Percentiles rank a stretch among this genome's conserved stretches.
These are phyloP conservation scores for Elaphomyces granulatus DNA, from an alignment of 495 filamentous ascomycete genomes.

Conservation along the genomic window DNA sequence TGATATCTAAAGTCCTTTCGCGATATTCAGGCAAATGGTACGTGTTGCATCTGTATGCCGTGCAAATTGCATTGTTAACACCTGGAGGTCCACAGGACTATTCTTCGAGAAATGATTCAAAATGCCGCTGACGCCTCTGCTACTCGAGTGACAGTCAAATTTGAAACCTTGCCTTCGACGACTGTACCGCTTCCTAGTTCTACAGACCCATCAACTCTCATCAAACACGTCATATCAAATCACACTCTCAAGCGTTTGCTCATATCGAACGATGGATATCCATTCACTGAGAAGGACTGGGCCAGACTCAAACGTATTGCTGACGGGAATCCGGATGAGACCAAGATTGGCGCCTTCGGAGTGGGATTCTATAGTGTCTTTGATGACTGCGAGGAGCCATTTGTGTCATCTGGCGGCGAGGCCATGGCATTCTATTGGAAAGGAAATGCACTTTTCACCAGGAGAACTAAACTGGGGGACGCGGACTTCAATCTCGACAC, in stretches of 20 bases:
- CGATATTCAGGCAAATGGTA: slow-evolving; percentile 88
- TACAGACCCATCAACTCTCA: slow-evolving; percentile 47
- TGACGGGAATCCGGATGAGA: slow-evolving; percentile 96
- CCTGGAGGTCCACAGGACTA: slow-evolving; percentile 28
- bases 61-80: slow-evolving; percentile 15
- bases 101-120: slow-evolving; percentile 85
- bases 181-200: slow-evolving; percentile 55
- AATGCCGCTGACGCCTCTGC: slow-evolving; percentile 95
- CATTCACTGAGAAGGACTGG: slow-evolving; percentile 85
- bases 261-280: slow-evolving; percentile 78
- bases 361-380: slow-evolving; percentile 99
- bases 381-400: slow-evolving; percentile 93
- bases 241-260: slow-evolving; percentile 71
- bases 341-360: slow-evolving; percentile 96
- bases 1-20: slow-evolving; percentile 95
- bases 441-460: slow-evolving; percentile 82
- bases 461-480: slow-evolving; percentile 53
- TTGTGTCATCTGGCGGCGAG: slow-evolving; percentile 77
- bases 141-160: slow-evolving; percentile 74
- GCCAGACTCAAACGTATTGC: slow-evolving; percentile 86
- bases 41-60: too few relatives aligned
- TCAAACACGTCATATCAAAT: slow-evolving; percentile 71
- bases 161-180: slow-evolving; percentile 73
- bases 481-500: slow-evolving; percentile 53
- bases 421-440: slow-evolving; percentile 99